Percentiles rank a stretch among this genome's conserved stretches.
These are phyloP conservation scores for Metschnikowia borealis DNA, from an alignment of 805 yeast genomes.

Conservation along the genomic window DNA sequence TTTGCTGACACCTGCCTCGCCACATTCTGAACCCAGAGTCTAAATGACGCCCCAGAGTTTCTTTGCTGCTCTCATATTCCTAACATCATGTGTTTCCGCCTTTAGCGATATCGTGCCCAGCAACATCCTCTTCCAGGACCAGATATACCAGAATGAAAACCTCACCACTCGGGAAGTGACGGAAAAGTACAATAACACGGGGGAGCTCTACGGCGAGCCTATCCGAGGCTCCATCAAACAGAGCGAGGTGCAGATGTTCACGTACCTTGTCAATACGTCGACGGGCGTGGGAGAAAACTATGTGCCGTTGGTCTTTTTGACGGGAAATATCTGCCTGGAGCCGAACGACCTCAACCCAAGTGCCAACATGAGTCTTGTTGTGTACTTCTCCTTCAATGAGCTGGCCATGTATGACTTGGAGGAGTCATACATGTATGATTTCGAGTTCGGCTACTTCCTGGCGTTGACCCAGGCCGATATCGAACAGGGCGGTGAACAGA, in stretches of 20 bases:
- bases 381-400: conserved; percentile 38
- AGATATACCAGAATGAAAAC: neutral
- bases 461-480: conserved; percentile 36
- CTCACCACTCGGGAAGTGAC: neutral
- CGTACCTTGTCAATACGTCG: conserved; percentile 42
- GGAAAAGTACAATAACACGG: neutral
- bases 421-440: conserved; percentile 26
- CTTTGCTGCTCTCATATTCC: neutral
- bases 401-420: conserved; percentile 29
- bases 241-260: conserved; percentile 38
- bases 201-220: conserved; percentile 19
- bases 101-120: neutral
- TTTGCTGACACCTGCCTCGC: neutral
- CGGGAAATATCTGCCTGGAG: conserved; percentile 47
- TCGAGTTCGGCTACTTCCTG: conserved; percentile 36
- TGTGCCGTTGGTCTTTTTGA: conserved; percentile 45
- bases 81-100: conserved; percentile 1
- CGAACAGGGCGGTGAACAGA: conserved; percentile 3
- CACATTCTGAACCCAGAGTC: neutral
- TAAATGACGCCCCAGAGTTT: neutral
- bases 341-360: conserved; percentile 21
- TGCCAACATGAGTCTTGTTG: conserved; percentile 27
- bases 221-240: conserved; percentile 32
- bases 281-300: conserved; percentile 44
- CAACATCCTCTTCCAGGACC: neutral